phyloP scores from a whole-genome alignment of 2,329 filamentous ascomycete species.

The Sarocladium brachiariae region DNA sequence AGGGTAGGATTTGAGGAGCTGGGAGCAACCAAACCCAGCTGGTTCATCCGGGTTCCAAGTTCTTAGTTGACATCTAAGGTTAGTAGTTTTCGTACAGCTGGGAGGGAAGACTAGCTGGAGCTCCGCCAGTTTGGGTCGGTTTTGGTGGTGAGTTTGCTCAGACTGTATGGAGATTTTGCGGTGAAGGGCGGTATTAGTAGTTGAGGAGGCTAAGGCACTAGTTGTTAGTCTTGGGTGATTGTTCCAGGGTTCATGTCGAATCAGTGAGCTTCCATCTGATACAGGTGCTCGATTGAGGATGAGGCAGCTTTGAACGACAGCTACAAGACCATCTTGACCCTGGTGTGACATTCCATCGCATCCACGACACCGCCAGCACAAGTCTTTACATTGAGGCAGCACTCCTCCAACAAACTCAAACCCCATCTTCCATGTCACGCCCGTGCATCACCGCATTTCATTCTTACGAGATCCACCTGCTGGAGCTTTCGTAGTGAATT shows the following conservation, averaged over 20 bases:
- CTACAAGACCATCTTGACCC: neutral
- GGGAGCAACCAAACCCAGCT: neutral
- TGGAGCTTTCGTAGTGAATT: neutral
- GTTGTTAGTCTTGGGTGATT: neutral
- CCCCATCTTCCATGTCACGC: neutral
- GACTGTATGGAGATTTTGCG: neutral
- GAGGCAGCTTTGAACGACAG: no score
- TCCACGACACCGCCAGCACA: neutral
- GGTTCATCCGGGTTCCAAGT: neutral
- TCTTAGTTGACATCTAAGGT: neutral
- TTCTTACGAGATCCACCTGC: neutral
- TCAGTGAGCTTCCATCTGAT: neutral
- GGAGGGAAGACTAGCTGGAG: no score
- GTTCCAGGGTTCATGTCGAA: neutral
- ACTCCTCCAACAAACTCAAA: no score
- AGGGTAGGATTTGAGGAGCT: neutral
- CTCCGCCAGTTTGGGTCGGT: constrained; percentile 2
- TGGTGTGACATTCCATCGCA: neutral
- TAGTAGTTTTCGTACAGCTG: no score
- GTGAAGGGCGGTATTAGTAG: neutral
- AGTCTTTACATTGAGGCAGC: neutral
- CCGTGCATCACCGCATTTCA: neutral
- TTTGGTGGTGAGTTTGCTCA: neutral
- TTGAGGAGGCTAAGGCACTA: neutral
- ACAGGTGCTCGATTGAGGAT: no score